These are phyloP conservation scores for Piedraia hortae DNA, from an alignment of 2,329 filamentous ascomycete genomes.

Conservation along the genomic window DNA sequence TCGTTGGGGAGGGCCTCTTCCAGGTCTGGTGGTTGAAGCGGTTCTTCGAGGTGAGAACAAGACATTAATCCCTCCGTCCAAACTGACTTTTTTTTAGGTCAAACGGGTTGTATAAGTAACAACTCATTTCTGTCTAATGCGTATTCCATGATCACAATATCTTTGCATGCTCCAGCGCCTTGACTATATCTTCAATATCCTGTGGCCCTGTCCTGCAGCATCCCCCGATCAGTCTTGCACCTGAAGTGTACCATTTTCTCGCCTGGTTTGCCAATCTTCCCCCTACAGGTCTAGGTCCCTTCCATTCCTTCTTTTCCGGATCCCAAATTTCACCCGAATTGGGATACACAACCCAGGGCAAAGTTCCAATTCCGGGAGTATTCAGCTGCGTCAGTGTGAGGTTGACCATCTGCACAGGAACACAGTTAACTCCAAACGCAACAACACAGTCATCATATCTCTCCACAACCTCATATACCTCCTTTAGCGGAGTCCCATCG, in stretches of 20 bases:
- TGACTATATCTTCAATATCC: slow-evolving; percentile 16
- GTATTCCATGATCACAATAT: too few relatives aligned
- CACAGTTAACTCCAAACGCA: slow-evolving; percentile 20
- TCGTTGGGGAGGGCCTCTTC: slow-evolving; percentile 80
- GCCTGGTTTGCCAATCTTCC: slow-evolving; percentile 9
- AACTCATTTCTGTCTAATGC: too few relatives aligned
- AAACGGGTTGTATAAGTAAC: too few relatives aligned
- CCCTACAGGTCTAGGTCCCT: slow-evolving; percentile 5
- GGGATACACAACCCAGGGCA: slow-evolving; percentile 13
- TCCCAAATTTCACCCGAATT: slow-evolving; percentile 23
- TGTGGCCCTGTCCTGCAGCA: slow-evolving; percentile 20
- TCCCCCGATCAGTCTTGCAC: slow-evolving; percentile 19
- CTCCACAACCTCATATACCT: slow-evolving; percentile 12
- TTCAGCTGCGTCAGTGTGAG: slow-evolving; percentile 12
- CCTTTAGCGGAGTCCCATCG: slow-evolving; percentile 16
- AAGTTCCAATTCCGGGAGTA: neutral
- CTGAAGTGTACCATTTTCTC: slow-evolving; percentile 12
- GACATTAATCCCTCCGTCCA: too few relatives aligned
- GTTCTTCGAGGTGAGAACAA: slow-evolving; percentile 29
- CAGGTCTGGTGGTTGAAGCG: slow-evolving; percentile 98
- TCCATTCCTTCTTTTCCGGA: slow-evolving; percentile 14
- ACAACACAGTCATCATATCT: slow-evolving; percentile 11
- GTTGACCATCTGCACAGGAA: slow-evolving; percentile 12
- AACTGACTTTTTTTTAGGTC: slow-evolving; percentile 3
- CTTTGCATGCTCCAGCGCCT: too few relatives aligned